A percentile compares a stretch with the other conserved stretches of the same genome.
phyloP scores from a whole-genome alignment of 1,284 basidiomycete species.

The Wallemia hederae region DNA sequence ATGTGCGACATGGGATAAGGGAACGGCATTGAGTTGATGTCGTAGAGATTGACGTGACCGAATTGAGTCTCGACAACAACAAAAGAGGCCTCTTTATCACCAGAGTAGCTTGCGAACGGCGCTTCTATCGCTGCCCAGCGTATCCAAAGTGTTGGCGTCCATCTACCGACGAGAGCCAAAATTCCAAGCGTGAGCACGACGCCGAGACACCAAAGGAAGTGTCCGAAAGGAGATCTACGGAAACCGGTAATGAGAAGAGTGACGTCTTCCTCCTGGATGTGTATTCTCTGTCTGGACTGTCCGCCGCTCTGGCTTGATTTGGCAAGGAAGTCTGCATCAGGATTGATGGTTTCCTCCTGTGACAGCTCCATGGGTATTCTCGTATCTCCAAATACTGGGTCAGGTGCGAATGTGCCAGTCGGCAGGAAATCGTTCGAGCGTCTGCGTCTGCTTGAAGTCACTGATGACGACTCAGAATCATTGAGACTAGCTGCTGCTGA shows the following conservation, averaged over 20 bases:
- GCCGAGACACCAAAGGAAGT: conserved; percentile 37
- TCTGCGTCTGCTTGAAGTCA: conserved; percentile 4
- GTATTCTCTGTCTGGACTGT: conserved; percentile 37
- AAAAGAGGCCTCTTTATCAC: conserved; percentile 29
- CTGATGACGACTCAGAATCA: conserved; percentile 7
- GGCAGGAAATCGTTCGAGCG: conserved; percentile 3
- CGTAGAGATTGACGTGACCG: conserved; percentile 48
- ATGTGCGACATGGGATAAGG: conserved; percentile 47
- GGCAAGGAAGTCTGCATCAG: neutral
- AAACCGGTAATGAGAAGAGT: conserved; percentile 76
- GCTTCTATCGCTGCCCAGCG: conserved; percentile 56
- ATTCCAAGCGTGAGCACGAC: conserved; percentile 45
- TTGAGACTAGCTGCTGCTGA: conserved; percentile 4
- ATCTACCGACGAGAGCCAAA: conserved; percentile 58
- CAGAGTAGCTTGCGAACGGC: conserved; percentile 36
- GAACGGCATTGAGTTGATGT: conserved; percentile 35
- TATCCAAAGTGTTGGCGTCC: conserved; percentile 77
- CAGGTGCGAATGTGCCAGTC: conserved; percentile 2
- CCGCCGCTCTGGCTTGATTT: neutral
- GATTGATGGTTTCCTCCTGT: neutral
- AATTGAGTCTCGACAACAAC: conserved; percentile 74
- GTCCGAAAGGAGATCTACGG: conserved; percentile 33
- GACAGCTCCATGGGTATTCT: conserved; percentile 1
- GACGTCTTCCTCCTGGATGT: conserved; percentile 71
- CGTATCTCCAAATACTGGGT: conserved; percentile 3